Evolutionary conservation across 768 basidiomycete species (phyloP).

Genomic region (Hygrocybe punicea): DNA sequence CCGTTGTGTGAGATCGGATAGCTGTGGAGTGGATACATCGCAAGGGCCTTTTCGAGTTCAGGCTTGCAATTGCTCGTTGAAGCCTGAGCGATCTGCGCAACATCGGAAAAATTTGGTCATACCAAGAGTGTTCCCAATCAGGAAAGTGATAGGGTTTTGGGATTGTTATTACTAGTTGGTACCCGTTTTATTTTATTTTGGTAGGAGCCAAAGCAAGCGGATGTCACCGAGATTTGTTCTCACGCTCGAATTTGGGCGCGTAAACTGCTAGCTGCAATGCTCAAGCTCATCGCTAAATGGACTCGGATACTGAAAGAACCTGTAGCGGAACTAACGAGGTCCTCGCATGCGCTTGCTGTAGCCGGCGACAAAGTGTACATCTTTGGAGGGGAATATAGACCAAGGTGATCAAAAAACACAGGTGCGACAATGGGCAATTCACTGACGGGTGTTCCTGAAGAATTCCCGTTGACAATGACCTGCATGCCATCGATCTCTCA

Average conservation of each 20-base stretch:
- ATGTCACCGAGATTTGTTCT: too few relatives aligned
- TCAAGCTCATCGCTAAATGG: background rate
- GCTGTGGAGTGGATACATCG: conserved; percentile 2
- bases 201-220: too few relatives aligned
- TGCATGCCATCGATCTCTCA: conserved; percentile 1
- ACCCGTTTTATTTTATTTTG: too few relatives aligned
- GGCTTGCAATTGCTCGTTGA: too few relatives aligned
- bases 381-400: conserved; percentile 1
- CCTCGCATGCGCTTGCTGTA: conserved; percentile 2
- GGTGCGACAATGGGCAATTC: background rate
- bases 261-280: too few relatives aligned
- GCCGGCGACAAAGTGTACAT: background rate
- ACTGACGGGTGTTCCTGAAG: background rate
- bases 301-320: background rate
- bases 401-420: background rate
- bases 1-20: conserved; percentile 39
- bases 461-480: background rate
- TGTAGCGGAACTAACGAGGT: background rate
- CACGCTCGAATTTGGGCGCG: too few relatives aligned
- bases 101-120: too few relatives aligned
- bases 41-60: too few relatives aligned
- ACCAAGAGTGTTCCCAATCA: too few relatives aligned
- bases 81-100: too few relatives aligned
- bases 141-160: too few relatives aligned
- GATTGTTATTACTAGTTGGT: too few relatives aligned